A percentile compares a stretch with the other conserved stretches of the same genome.
Evolutionary conservation across 345 rosid species (phyloP).

Genomic region (Eucalyptus regnans): DNA sequence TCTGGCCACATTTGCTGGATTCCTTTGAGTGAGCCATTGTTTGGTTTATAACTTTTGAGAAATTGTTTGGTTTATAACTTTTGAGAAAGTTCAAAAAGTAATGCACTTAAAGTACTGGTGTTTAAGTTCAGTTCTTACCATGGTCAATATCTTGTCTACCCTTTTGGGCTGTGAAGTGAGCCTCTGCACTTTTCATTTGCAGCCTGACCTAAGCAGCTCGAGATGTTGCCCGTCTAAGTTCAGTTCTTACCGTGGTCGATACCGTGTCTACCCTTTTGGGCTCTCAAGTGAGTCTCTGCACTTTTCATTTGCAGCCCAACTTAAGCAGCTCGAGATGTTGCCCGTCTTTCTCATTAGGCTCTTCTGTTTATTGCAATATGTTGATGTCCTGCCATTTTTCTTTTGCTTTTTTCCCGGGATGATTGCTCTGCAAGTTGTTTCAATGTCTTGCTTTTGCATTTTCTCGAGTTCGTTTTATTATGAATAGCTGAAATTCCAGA

Average conservation of each 20-base stretch:
- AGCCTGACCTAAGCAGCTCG: neutral
- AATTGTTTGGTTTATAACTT: neutral
- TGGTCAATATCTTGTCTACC: neutral
- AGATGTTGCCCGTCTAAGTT: neutral
- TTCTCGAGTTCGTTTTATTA: neutral
- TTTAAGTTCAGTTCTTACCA: neutral
- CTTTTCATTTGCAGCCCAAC: neutral
- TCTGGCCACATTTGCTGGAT: neutral
- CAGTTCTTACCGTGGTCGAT: too few relatives aligned
- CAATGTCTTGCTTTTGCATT: neutral
- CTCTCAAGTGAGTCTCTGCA: neutral
- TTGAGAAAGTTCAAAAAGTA: neutral
- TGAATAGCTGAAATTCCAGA: neutral
- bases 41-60: neutral
- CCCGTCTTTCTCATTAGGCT: neutral
- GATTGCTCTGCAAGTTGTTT: neutral
- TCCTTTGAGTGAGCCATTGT: neutral
- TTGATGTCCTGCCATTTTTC: neutral
- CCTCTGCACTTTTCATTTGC: neutral
- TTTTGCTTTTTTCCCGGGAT: neutral
- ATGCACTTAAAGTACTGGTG: neutral
- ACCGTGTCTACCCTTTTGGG: neutral
- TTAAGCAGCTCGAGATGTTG: neutral
- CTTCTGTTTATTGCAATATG: neutral
- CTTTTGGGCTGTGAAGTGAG: neutral